Evolutionary conservation across 441 rosid genomes (phyloP), one percentile per base, ranked within the genome.

Genomic region (Eutrema salsugineum): DNA sequence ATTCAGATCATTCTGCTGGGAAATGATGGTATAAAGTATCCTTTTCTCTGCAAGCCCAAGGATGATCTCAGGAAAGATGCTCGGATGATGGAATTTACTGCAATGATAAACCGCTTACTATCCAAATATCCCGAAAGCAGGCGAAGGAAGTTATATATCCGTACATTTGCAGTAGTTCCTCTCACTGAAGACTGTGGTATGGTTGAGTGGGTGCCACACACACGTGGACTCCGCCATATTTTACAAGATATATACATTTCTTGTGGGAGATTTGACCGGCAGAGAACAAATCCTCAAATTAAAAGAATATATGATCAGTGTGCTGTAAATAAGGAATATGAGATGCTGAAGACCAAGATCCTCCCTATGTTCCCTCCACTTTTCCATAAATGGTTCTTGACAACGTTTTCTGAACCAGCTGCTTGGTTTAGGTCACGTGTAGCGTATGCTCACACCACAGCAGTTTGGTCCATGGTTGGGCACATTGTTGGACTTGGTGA

Each of bases 401-500:
- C 90, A 71, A 96, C 96, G 35, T 96, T 96, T 84, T 93, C 99
- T 48, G 99, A 96, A 87, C 97, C 98, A 16, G 98, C 98, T 77
- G 98, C 99, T 72, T 96, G 99, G 99, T 96, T 93, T 80, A 87
- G 99, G 83, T 96, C 98, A 63, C 93, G 97, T 56, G 86, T 91
- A 73, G 94, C 97, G 67, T 96, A 86, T 85, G 98, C 99, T 59
- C 99, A 93, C 80, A 96, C 99, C 51, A 86, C 96, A 76, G 97
- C 99, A 16, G 98, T 96, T 71, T 96, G 99, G 98, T 96, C 99
- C 70, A 93, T 96, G 98, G 98, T 93, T 78, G 99, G 99, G 68
- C 99, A 93, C 79, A 89, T 93, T 24, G 98, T 93, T 78, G 99
- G 99, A 58, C 91, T 96, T 28, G 98, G 99, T 44, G 99, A 96